phyloP scores from a whole-genome alignment of 2,329 filamentous ascomycete species.

The Arthrinium puccinioides region DNA sequence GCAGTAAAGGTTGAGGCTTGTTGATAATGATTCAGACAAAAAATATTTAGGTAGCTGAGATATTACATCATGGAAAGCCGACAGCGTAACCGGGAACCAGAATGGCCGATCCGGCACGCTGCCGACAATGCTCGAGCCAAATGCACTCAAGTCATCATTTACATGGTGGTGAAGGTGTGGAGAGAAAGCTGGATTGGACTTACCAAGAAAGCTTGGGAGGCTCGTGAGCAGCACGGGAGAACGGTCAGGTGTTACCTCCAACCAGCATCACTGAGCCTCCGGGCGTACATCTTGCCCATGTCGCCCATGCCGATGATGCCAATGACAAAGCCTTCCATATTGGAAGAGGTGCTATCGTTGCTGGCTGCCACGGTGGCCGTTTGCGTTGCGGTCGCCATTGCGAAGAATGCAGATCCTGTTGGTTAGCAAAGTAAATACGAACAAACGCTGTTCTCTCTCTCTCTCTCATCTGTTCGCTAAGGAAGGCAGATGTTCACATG shows the following conservation, averaged over 20 bases:
- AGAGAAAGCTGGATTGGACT: conserved; percentile 18
- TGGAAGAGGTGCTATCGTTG: conserved; percentile 27
- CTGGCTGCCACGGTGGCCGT: conserved; percentile 7
- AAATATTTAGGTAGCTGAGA: conserved; percentile 90
- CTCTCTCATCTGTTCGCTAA: too few species aligned
- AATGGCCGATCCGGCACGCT: conserved; percentile 60
- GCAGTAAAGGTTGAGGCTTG: conserved; percentile 11
- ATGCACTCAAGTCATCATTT: conserved; percentile 99
- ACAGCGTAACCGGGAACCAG: conserved; percentile 56
- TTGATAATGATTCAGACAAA: conserved; percentile 66
- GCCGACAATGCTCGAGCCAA: conserved; percentile 97
- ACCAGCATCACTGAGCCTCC: conserved; percentile 78
- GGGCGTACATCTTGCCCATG: conserved; percentile 98
- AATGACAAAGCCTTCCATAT: conserved; percentile 66
- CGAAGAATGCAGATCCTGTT: neutral
- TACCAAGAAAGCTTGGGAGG: conserved; percentile 25
- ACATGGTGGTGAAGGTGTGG: conserved; percentile 17
- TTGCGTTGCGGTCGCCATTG: conserved; percentile 1
- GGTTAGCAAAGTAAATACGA: too few species aligned
- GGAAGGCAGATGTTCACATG: too few species aligned
- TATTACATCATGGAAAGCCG: conserved; percentile 94
- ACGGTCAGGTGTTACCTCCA: conserved; percentile 70
- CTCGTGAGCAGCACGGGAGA: conserved; percentile 10
- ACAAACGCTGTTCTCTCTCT: too few species aligned
- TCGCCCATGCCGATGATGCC: conserved; percentile 99